These are phyloP conservation scores for Phytophthora hibernalis DNA, from an alignment of 352 stramenopile genomes.

Conservation along the genomic window DNA sequence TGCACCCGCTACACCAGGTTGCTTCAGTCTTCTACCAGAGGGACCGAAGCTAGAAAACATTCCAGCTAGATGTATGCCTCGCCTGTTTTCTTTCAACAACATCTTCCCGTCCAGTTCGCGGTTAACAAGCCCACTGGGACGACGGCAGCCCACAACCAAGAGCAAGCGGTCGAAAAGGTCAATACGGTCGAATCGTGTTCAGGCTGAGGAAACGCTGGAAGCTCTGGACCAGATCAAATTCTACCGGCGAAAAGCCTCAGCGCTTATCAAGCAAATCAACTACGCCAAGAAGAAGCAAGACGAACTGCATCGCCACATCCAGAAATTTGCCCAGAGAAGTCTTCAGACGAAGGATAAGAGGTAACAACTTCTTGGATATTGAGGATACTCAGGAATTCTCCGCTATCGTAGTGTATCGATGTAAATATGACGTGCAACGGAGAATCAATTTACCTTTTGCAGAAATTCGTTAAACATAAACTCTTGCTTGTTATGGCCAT, in stretches of 20 bases:
- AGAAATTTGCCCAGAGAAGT: constrained; percentile 63
- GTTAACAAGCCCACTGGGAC: neutral
- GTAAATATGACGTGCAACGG: constrained; percentile 32
- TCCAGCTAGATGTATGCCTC: constrained; percentile 50
- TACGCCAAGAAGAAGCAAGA: constrained; percentile 68
- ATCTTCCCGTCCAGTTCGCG: constrained; percentile 38
- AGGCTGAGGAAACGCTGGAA: constrained; percentile 61
- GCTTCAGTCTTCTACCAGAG: constrained; percentile 15
- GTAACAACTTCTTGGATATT: constrained; percentile 8
- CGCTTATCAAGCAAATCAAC: constrained; percentile 76
- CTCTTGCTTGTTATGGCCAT: neutral
- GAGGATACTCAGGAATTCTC: neutral
- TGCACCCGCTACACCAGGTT: constrained; percentile 8
- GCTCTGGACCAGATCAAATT: constrained; percentile 70
- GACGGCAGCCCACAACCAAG: constrained; percentile 6
- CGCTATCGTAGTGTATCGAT: constrained; percentile 16
- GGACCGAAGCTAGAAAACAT: constrained; percentile 3
- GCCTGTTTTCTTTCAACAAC: constrained; percentile 49
- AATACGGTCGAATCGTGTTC: constrained; percentile 38
- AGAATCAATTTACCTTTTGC: neutral
- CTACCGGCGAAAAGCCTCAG: constrained; percentile 64
- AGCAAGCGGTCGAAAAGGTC: constrained; percentile 18
- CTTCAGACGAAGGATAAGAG: constrained; percentile 43
- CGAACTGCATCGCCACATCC: constrained; percentile 72
- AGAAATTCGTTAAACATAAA: neutral